These are phyloP conservation scores for Cercophora sp. DNA, from an alignment of 495 filamentous ascomycete species.

Conservation along the genomic window DNA sequence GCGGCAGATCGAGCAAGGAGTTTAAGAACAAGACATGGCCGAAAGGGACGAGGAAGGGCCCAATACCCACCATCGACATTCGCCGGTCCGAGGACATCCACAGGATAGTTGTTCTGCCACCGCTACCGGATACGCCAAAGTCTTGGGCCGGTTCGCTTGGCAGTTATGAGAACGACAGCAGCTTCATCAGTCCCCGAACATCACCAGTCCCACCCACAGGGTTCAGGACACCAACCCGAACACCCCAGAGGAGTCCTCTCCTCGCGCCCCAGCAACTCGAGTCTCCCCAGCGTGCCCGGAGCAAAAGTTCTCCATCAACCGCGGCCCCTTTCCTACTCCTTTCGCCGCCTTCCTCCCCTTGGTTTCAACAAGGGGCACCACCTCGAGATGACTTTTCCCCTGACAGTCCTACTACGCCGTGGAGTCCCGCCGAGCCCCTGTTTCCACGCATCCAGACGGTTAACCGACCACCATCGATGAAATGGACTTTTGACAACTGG, in stretches of 20 bases:
- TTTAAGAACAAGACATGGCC: conserved; percentile 26
- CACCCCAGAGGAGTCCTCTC: conserved; percentile 25
- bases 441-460: not conserved
- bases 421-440: not conserved
- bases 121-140: conserved; percentile 41
- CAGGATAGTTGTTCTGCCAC: conserved; percentile 35
- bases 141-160: conserved; percentile 48
- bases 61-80: conserved; percentile 38
- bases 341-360: conserved; percentile 13
- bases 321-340: conserved; percentile 8
- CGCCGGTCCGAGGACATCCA: conserved; percentile 39
- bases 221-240: conserved; percentile 9
- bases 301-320: conserved; percentile 8
- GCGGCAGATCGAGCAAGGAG: conserved; percentile 17
- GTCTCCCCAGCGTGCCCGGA: conserved; percentile 11
- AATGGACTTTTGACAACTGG: too few species aligned
- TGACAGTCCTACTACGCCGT: not conserved
- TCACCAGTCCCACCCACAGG: conserved; percentile 22
- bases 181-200: conserved; percentile 18
- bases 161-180: conserved; percentile 34
- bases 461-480: too few species aligned
- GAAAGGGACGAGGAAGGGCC: conserved; percentile 25
- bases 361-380: too few species aligned
- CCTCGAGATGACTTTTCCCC: not conserved
- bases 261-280: conserved; percentile 25